Percentiles rank a stretch among this genome's conserved stretches.
phyloP scores from a whole-genome alignment of 116 monocot genomes.

The Dioscorea cayenensis region DNA sequence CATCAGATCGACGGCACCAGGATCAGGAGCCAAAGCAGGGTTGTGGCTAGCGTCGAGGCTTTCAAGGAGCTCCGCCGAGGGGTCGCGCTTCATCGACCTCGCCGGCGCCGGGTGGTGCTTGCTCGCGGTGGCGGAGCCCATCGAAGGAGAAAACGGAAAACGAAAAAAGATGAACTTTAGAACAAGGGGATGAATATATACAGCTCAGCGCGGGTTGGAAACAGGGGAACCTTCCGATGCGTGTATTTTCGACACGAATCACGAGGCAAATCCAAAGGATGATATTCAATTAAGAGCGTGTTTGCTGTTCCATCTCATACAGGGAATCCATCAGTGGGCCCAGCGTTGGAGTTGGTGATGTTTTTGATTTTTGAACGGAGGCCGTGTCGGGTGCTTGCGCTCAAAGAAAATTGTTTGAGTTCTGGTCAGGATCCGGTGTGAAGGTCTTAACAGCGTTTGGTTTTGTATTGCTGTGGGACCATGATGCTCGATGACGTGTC shows the following conservation, averaged over 20 bases:
- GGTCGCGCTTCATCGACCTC: background rate
- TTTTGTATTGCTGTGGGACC: background rate
- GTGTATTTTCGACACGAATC: too few species aligned
- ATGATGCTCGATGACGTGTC: background rate
- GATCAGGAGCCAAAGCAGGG: background rate
- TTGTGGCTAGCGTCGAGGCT: background rate
- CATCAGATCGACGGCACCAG: background rate
- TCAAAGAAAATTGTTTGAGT: background rate
- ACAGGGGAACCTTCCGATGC: background rate
- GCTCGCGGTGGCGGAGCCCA: conserved; percentile 2
- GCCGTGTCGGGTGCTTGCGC: background rate
- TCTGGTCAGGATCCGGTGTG: background rate
- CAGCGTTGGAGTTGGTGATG: background rate
- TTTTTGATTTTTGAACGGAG: background rate
- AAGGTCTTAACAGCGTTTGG: background rate
- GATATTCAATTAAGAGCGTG: too few species aligned
- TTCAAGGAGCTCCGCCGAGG: background rate
- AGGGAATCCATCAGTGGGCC: background rate
- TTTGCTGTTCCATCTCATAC: background rate
- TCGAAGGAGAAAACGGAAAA: background rate
- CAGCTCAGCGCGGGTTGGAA: background rate
- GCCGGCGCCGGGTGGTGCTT: background rate
- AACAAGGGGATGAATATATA: background rate
- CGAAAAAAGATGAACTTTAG: background rate
- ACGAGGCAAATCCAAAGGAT: too few species aligned